phyloP scores from a whole-genome alignment of 106 monocot species.

The Gastrodia elata region DNA sequence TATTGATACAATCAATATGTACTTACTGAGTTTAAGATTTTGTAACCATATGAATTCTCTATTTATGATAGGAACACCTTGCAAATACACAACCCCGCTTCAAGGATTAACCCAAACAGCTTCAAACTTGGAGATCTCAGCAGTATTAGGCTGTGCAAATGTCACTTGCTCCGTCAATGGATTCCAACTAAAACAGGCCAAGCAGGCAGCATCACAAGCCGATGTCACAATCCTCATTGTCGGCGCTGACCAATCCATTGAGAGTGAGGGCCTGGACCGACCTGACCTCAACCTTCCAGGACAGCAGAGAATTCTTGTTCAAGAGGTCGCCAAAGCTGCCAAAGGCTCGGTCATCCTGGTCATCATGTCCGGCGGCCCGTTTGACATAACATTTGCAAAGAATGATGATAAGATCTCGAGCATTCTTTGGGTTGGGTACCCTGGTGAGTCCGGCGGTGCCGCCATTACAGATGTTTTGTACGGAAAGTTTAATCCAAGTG shows the following conservation, averaged over 20 bases:
- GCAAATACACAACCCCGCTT: constrained; percentile 74
- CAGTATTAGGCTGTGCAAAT: constrained; percentile 44
- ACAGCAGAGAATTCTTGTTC: constrained; percentile 53
- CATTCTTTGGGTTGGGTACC: constrained; percentile 95
- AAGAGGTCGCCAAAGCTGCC: constrained; percentile 58
- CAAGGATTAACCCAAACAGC: constrained; percentile 52
- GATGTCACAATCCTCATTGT: constrained; percentile 76
- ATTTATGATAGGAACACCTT: constrained; percentile 48
- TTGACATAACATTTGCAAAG: constrained; percentile 76
- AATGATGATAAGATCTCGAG: constrained; percentile 32
- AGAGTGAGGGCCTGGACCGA: constrained; percentile 67
- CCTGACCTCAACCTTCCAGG: constrained; percentile 64
- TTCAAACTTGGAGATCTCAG: constrained; percentile 14
- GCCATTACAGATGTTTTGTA: constrained; percentile 79
- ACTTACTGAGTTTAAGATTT: not conserved
- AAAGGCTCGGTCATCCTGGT: constrained; percentile 84
- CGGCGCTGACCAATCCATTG: constrained; percentile 74
- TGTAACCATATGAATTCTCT: not conserved
- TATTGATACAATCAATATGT: too few species aligned
- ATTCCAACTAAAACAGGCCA: constrained; percentile 57
- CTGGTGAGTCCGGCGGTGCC: constrained; percentile 78
- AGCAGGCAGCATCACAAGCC: constrained; percentile 49
- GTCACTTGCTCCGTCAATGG: constrained; percentile 46
- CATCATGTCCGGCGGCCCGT: constrained; percentile 91
- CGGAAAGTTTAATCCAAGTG: constrained; percentile 82